A percentile compares a stretch with the other conserved stretches of the same genome.
phyloP scores from a whole-genome alignment of 805 yeast species.

The Candida succiphila region DNA sequence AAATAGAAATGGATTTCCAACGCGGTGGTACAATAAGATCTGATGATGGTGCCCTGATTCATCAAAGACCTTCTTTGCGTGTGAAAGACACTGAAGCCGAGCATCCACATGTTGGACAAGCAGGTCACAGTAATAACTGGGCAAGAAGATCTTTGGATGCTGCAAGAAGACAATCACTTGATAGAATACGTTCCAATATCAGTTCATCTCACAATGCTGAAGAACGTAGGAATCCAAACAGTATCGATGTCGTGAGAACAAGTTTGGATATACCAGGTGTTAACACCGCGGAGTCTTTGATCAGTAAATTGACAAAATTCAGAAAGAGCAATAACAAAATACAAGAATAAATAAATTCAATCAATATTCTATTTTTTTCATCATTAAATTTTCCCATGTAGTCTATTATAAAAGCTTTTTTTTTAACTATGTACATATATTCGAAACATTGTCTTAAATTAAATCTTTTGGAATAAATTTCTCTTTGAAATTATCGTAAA shows the following conservation, averaged over 20 bases:
- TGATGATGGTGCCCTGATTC: constrained; percentile 22
- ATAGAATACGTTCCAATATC: constrained; percentile 11
- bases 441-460: too few species aligned
- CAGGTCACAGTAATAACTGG: constrained; percentile 9
- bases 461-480: constrained; percentile 21
- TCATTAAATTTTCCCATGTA: too few species aligned
- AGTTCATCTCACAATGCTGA: constrained; percentile 9
- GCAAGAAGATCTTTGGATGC: constrained; percentile 14
- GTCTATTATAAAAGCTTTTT: too few species aligned
- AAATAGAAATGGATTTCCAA: constrained; percentile 35
- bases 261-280: constrained; percentile 28
- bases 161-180: constrained; percentile 3
- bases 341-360: neutral
- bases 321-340: neutral
- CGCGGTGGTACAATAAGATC: constrained; percentile 8
- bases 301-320: constrained; percentile 11
- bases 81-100: constrained; percentile 16
- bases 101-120: constrained; percentile 9
- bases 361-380: neutral
- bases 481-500: constrained; percentile 28
- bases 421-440: too few species aligned
- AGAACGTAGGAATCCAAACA: constrained; percentile 9
- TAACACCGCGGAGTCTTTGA: constrained; percentile 24
- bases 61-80: constrained; percentile 19
- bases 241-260: constrained; percentile 21